Evolutionary conservation across 2,329 filamentous ascomycete genomes (phyloP).

Genomic region (Fusarium pseudonygamai): DNA sequence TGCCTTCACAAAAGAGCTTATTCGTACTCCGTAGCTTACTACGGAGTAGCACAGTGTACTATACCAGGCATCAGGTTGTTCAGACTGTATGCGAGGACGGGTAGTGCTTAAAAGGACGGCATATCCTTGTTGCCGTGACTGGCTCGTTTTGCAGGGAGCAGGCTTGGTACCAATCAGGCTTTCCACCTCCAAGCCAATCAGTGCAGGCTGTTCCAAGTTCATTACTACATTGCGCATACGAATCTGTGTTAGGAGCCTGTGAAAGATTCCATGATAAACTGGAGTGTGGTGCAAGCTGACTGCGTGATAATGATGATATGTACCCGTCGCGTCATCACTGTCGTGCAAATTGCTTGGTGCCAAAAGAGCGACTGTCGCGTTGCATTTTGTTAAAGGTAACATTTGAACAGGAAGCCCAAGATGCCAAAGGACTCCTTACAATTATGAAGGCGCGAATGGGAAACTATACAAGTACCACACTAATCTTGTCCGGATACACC

Average conservation of each 20-base stretch:
- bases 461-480: neutral
- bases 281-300: slow-evolving; percentile 33
- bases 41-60: slow-evolving; percentile 3
- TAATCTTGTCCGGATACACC: neutral
- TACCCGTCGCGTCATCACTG: slow-evolving; percentile 34
- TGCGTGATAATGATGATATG: slow-evolving; percentile 28
- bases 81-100: slow-evolving; percentile 20
- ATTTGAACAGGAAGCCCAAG: neutral
- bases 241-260: slow-evolving; percentile 12
- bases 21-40: neutral
- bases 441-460: neutral
- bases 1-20: neutral
- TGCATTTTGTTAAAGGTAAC: neutral
- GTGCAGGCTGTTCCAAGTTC: slow-evolving; percentile 3
- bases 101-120: slow-evolving; percentile 6
- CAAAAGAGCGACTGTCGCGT: neutral
- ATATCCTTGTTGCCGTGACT: slow-evolving; percentile 26
- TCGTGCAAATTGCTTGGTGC: neutral
- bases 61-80: neutral
- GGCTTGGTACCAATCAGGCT: slow-evolving; percentile 9
- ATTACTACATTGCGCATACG: neutral
- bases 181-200: slow-evolving; percentile 26
- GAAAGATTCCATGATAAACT: slow-evolving; percentile 36
- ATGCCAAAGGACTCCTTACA: neutral
- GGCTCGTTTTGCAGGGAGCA: slow-evolving; percentile 18